These are phyloP conservation scores for Cyclotella choctawhatcheeana DNA, from an alignment of 108 stramenopile species.

Conservation along the genomic window DNA sequence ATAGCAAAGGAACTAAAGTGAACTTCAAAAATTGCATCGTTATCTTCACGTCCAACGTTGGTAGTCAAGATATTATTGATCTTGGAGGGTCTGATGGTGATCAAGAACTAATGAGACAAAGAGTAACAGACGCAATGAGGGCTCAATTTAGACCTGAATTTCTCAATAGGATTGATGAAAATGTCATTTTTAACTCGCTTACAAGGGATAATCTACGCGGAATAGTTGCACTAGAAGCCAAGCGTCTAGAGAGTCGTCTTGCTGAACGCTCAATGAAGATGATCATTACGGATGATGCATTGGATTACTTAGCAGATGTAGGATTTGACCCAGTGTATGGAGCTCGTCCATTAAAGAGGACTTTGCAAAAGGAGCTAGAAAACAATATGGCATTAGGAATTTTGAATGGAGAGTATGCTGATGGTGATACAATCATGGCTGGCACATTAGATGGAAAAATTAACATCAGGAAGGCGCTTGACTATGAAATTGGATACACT, in stretches of 20 bases:
- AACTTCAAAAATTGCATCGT: constrained; percentile 96
- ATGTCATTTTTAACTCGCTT: constrained; percentile 96
- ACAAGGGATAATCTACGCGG: constrained; percentile 79
- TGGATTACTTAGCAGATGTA: constrained; percentile 79
- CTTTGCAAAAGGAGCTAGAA: constrained; percentile 96
- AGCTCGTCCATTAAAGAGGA: constrained; percentile 95
- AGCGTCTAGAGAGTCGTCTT: constrained; percentile 73
- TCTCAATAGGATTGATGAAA: constrained; percentile 97
- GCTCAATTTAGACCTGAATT: constrained; percentile 95
- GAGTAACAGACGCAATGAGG: constrained; percentile 79
- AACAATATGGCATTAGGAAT: constrained; percentile 91
- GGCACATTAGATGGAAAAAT: constrained; percentile 39
- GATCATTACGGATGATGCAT: constrained; percentile 68
- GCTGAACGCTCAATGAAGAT: constrained; percentile 75
- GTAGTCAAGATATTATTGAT: constrained; percentile 91
- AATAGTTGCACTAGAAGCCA: constrained; percentile 87
- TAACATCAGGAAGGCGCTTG: constrained; percentile 39
- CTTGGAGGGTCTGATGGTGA: constrained; percentile 58
- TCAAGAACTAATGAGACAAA: constrained; percentile 68
- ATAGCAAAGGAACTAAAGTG: constrained; percentile 95
- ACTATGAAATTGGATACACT: constrained; percentile 22
- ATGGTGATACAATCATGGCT: constrained; percentile 83
- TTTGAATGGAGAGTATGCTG: constrained; percentile 72
- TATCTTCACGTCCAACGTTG: constrained; percentile 98
- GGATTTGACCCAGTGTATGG: constrained; percentile 97